These are phyloP conservation scores for Daldinia caldariorum DNA, from an alignment of 495 filamentous ascomycete species.

Conservation along the genomic window DNA sequence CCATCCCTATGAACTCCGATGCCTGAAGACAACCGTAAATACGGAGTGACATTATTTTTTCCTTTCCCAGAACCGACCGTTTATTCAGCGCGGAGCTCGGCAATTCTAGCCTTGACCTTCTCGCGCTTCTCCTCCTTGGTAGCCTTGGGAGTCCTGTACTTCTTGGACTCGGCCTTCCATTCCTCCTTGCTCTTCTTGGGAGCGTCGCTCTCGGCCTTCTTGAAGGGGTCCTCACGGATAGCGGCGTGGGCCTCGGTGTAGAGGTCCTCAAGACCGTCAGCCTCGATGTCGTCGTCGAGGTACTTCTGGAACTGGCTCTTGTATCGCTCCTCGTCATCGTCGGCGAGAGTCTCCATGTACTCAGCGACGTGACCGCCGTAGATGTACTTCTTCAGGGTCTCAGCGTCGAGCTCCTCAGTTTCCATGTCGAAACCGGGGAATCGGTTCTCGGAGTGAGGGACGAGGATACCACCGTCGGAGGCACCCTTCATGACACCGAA, in stretches of 20 bases:
- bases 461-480: conserved; percentile 94
- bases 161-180: conserved; percentile 95
- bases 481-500: conserved; percentile 99
- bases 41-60: conserved; percentile 41
- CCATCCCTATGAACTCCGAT: conserved; percentile 50
- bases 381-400: conserved; percentile 99
- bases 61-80: conserved; percentile 37
- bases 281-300: conserved; percentile 95
- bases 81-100: conserved; percentile 66
- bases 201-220: conserved; percentile 83
- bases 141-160: conserved; percentile 81
- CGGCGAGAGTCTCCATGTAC: conserved; percentile 99
- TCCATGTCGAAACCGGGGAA: conserved; percentile 99
- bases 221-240: conserved; percentile 98
- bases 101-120: conserved; percentile 89
- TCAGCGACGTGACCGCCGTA: conserved; percentile 96
- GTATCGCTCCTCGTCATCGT: conserved; percentile 99
- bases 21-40: conserved; percentile 48
- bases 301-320: conserved; percentile 97
- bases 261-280: conserved; percentile 96
- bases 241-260: conserved; percentile 94
- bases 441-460: conserved; percentile 98
- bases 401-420: conserved; percentile 93
- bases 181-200: conserved; percentile 94
- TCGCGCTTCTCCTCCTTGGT: conserved; percentile 80